Percentiles rank a stretch among this genome's conserved stretches.
Conservation (phyloP, 2,329 filamentous ascomycete species). For the Arthrocladium fulminans region DNA sequence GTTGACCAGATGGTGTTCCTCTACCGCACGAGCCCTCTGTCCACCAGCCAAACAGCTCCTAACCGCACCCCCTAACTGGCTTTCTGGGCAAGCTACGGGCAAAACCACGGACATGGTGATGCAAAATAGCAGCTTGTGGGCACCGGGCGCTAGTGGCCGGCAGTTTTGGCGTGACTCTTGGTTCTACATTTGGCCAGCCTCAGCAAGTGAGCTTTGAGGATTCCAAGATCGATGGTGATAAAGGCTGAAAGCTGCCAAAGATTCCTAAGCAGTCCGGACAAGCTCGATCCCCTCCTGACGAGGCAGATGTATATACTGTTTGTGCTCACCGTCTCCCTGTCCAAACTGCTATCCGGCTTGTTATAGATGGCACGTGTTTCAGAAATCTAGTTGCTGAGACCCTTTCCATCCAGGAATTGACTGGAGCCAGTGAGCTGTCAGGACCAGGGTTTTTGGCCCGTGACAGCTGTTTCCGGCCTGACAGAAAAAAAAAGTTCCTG, state of each 20-base stretch:
- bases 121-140: too few species aligned
- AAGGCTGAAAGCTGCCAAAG: conserved; percentile 1
- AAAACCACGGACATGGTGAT: too few species aligned
- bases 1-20: too few species aligned
- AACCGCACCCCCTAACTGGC: neutral
- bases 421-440: too few species aligned
- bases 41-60: too few species aligned
- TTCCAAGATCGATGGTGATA: neutral
- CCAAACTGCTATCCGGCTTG: too few species aligned
- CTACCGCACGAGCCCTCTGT: too few species aligned
- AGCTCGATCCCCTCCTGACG: neutral
- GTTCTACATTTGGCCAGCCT: neutral
- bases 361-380: too few species aligned
- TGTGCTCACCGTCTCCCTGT: neutral
- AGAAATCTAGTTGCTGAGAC: too few species aligned
- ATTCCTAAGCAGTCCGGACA: neutral
- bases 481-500: neutral
- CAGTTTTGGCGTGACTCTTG: neutral
- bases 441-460: neutral
- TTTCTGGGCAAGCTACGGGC: too few species aligned
- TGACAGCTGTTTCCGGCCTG: neutral
- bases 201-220: conserved; percentile 1
- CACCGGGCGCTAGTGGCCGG: neutral
- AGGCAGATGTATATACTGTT: neutral
- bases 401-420: too few species aligned